A percentile compares a stretch with the other conserved stretches of the same genome.
These are phyloP conservation scores for Eimeria falciformis DNA, from an alignment of 169 alveolate species.

Conservation along the genomic window DNA sequence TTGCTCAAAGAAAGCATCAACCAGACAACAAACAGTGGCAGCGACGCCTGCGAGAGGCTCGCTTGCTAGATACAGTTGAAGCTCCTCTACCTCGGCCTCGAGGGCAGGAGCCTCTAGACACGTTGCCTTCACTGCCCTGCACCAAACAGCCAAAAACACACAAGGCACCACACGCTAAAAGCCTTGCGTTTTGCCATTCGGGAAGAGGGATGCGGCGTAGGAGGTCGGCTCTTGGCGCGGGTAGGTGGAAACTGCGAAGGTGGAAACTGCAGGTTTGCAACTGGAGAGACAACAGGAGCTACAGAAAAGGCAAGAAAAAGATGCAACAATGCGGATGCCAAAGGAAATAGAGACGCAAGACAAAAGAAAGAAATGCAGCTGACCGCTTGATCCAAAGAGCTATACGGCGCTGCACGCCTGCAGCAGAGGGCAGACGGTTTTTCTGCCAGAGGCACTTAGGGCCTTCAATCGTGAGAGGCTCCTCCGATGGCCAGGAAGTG, in stretches of 20 bases:
- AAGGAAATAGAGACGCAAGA: not conserved
- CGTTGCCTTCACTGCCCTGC: not conserved
- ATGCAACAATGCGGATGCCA: not conserved
- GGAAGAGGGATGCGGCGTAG: no score
- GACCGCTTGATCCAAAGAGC: not conserved
- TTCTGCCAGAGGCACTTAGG: not conserved
- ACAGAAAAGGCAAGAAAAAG: no score
- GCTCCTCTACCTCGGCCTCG: constrained; percentile 24
- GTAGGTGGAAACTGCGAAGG: no score
- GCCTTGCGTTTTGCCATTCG: no score
- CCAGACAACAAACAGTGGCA: not conserved
- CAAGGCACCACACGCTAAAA: no score
- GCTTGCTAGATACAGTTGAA: constrained; percentile 9
- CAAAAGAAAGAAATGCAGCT: not conserved
- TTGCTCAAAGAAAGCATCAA: not conserved
- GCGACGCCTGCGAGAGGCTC: constrained; percentile 38
- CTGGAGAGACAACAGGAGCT: no score
- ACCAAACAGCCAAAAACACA: not conserved
- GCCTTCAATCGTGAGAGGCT: not conserved
- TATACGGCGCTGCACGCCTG: not conserved
- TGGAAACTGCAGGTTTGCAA: no score
- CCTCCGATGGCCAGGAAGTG: not conserved
- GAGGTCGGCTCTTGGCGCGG: no score
- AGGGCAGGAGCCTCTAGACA: not conserved
- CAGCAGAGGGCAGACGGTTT: not conserved